Percentiles rank a stretch among this genome's conserved stretches.
These are phyloP conservation scores for Globisporangium carolinianum DNA, from an alignment of 352 stramenopile species.

Conservation along the genomic window DNA sequence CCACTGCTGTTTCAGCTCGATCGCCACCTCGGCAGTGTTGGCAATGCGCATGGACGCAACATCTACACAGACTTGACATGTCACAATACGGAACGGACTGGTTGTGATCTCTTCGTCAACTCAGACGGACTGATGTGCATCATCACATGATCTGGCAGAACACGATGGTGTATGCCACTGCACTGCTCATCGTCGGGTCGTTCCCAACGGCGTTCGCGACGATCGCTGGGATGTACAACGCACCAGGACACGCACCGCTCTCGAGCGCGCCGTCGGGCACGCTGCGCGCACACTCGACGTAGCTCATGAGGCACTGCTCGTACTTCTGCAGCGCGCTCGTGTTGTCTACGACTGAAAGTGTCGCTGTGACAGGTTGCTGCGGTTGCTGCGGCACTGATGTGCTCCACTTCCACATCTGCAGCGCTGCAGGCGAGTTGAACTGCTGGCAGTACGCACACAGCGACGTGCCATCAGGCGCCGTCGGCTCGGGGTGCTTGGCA, in stretches of 20 bases:
- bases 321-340: background rate
- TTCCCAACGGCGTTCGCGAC: constrained; percentile 2
- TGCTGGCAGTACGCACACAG: constrained; percentile 3
- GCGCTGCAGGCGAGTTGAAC: constrained; percentile 4
- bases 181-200: background rate
- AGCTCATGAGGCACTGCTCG: constrained; percentile 3
- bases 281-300: constrained; percentile 2
- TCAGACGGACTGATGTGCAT: too few species aligned
- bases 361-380: background rate
- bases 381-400: too few species aligned
- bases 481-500: background rate
- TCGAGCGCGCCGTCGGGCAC: background rate
- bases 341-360: background rate
- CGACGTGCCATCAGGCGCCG: too few species aligned
- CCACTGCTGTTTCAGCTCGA: too few species aligned
- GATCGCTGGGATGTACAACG: constrained; percentile 2
- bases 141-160: background rate
- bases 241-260: background rate
- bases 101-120: too few species aligned
- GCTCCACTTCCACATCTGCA: constrained; percentile 3
- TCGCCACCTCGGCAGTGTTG: too few species aligned
- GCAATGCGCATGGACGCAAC: too few species aligned
- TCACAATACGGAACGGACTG: too few species aligned
- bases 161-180: background rate
- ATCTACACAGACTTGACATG: too few species aligned